A percentile compares a stretch with the other conserved stretches of the same genome.
These are phyloP conservation scores for Odonthalia washingtoniensis DNA, from an alignment of 31 red algal genomes.

Conservation along the genomic window DNA sequence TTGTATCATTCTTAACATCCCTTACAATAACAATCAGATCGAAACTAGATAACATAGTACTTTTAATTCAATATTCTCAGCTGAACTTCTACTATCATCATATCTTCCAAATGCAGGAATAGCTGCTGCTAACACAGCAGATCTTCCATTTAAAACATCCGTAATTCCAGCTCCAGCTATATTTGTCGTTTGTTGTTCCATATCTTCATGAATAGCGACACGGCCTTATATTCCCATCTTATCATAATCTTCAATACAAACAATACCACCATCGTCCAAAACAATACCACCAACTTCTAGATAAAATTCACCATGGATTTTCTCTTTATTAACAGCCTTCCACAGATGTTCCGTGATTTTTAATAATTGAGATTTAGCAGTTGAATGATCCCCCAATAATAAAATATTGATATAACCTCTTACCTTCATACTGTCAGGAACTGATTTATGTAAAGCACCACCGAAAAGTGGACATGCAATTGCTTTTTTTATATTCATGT, in stretches of 20 bases:
- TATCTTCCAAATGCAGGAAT: constrained; percentile 97
- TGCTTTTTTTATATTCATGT: constrained; percentile 86
- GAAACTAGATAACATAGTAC: constrained; percentile 97
- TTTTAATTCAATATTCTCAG: constrained; percentile 99
- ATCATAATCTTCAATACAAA: constrained; percentile 99
- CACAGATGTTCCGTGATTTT: constrained; percentile 90
- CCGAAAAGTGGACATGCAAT: constrained; percentile 89
- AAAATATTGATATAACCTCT: constrained; percentile 94
- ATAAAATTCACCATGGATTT: constrained; percentile 91
- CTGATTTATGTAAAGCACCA: constrained; percentile 81
- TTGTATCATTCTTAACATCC: constrained; percentile 93
- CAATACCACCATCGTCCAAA: constrained; percentile 95
- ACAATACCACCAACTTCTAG: constrained; percentile 99
- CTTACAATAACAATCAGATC: constrained; percentile 98
- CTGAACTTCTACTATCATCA: constrained; percentile 87
- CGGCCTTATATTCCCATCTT: constrained; percentile 96
- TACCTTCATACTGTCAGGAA: constrained; percentile 92
- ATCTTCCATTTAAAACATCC: constrained; percentile 92
- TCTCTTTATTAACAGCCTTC: constrained; percentile 94
- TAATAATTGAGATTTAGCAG: constrained; percentile 95
- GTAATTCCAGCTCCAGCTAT: constrained; percentile 99
- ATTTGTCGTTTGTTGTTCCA: constrained; percentile 99
- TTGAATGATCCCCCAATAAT: constrained; percentile 91
- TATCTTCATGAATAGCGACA: constrained; percentile 99
- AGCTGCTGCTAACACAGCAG: constrained; percentile 94